A percentile compares a stretch with the other conserved stretches of the same genome.
These are phyloP conservation scores for Epichloe bromicola DNA, from an alignment of 2,329 filamentous ascomycete genomes.

Conservation along the genomic window DNA sequence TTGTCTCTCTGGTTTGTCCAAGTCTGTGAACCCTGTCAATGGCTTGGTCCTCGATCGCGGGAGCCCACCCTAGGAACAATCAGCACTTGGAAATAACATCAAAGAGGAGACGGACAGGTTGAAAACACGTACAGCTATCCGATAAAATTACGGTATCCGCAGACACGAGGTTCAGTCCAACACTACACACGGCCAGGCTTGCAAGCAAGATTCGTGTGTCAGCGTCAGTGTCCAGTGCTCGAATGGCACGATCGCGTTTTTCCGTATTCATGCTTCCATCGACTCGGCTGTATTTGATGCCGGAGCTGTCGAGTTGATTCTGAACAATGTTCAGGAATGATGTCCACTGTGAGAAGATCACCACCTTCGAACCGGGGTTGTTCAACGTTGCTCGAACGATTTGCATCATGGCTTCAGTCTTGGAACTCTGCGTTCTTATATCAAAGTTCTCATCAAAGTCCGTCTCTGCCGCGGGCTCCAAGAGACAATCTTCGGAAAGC, in stretches of 20 bases:
- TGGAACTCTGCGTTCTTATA: slow-evolving; percentile 57
- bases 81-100: not conserved
- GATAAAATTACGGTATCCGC: slow-evolving; percentile 76
- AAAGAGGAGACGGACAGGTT: not conserved
- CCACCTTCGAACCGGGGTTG: slow-evolving; percentile 52
- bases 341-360: slow-evolving; percentile 70
- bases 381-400: slow-evolving; percentile 58
- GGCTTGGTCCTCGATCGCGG: slow-evolving; percentile 79
- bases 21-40: slow-evolving; percentile 78
- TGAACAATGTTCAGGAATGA: slow-evolving; percentile 62
- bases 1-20: slow-evolving; percentile 67
- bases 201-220: slow-evolving; percentile 66
- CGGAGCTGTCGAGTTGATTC: slow-evolving; percentile 46
- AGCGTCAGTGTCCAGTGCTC: slow-evolving; percentile 52
- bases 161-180: slow-evolving; percentile 74
- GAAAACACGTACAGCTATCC: slow-evolving; percentile 50
- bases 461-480: slow-evolving; percentile 51
- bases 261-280: slow-evolving; percentile 66
- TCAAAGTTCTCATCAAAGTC: slow-evolving; percentile 41
- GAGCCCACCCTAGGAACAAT: slow-evolving; percentile 59
- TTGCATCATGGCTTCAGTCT: slow-evolving; percentile 66
- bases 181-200: slow-evolving; percentile 68
- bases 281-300: slow-evolving; percentile 55
- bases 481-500: slow-evolving; percentile 43
- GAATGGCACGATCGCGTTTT: slow-evolving; percentile 59